Conservation (phyloP, 176 grass and related monocot species). For the Oryza meridionalis region DNA sequence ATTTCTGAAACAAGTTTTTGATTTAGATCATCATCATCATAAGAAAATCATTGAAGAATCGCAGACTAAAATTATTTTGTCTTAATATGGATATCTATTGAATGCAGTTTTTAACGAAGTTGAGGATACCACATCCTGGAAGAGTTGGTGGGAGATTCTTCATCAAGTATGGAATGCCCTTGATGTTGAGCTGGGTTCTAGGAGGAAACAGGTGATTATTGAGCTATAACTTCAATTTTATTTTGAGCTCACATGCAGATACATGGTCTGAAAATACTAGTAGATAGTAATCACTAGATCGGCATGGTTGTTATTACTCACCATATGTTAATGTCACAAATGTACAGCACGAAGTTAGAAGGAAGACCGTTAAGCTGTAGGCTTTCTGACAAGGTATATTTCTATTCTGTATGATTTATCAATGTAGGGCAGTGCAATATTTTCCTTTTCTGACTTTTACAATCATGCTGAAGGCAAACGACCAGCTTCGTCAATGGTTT, state of each 20-base stretch:
- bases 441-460: slow-evolving; percentile 48
- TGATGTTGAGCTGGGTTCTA: slow-evolving; percentile 92
- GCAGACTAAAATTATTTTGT: slow-evolving; percentile 11
- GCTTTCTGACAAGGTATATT: slow-evolving; percentile 85
- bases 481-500: slow-evolving; percentile 87
- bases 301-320: slow-evolving; percentile 3
- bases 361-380: slow-evolving; percentile 87
- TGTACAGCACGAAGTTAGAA: slow-evolving; percentile 79
- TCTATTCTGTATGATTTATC: neutral
- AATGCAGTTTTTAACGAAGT: slow-evolving; percentile 85
- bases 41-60: slow-evolving; percentile 22
- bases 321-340: slow-evolving; percentile 26
- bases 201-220: slow-evolving; percentile 91
- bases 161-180: slow-evolving; percentile 82
- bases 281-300: neutral
- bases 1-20: slow-evolving; percentile 21
- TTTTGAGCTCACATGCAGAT: slow-evolving; percentile 7
- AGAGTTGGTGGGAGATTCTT: slow-evolving; percentile 92
- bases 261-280: slow-evolving; percentile 3
- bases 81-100: slow-evolving; percentile 26
- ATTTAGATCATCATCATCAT: neutral
- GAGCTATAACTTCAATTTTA: slow-evolving; percentile 35
- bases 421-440: neutral
- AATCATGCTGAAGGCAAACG: slow-evolving; percentile 65
- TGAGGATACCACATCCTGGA: slow-evolving; percentile 96